These are phyloP conservation scores for Papiliotrema fonsecae DNA, from an alignment of 1,284 basidiomycete species.

Conservation along the genomic window DNA sequence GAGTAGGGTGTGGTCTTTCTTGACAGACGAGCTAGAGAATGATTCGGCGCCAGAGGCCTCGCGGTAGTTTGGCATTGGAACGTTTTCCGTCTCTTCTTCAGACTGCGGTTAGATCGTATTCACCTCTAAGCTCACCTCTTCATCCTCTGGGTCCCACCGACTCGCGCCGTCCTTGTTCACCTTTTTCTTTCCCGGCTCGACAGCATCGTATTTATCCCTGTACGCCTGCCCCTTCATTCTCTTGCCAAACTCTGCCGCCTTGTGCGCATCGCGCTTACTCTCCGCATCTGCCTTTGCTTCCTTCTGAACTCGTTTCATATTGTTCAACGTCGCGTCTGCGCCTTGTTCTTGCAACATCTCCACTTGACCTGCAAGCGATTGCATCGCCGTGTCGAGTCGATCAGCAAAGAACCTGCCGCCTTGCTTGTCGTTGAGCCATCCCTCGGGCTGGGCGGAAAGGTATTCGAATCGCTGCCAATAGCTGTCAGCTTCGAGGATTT, in stretches of 20 bases:
- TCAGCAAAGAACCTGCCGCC: conserved; percentile 87
- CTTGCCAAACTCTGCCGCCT: conserved; percentile 39
- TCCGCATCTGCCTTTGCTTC: conserved; percentile 26
- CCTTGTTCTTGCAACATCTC: conserved; percentile 59
- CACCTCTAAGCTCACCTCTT: conserved; percentile 48
- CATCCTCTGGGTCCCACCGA: conserved; percentile 41
- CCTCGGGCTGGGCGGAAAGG: conserved; percentile 55
- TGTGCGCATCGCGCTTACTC: conserved; percentile 36
- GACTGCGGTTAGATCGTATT: conserved; percentile 11
- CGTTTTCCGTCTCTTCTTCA: conserved; percentile 20
- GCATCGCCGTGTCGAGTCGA: conserved; percentile 61
- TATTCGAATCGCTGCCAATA: conserved; percentile 57
- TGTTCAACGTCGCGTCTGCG: conserved; percentile 56
- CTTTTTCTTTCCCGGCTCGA: conserved; percentile 51
- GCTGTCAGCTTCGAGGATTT: conserved; percentile 69
- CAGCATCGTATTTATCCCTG: conserved; percentile 34
- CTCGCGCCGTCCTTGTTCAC: conserved; percentile 29
- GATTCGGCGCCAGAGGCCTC: conserved; percentile 21
- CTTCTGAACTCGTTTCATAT: conserved; percentile 56
- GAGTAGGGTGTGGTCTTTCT: conserved; percentile 72
- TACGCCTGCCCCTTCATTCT: conserved; percentile 43
- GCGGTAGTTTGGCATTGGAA: conserved; percentile 30
- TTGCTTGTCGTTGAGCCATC: conserved; percentile 37
- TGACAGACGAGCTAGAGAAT: conserved; percentile 55
- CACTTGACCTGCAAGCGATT: conserved; percentile 61